Evolutionary conservation across 2,329 filamentous ascomycete genomes (phyloP), one percentile per base, ranked within the genome.

Genomic region (Sporothrix curviconia): DNA sequence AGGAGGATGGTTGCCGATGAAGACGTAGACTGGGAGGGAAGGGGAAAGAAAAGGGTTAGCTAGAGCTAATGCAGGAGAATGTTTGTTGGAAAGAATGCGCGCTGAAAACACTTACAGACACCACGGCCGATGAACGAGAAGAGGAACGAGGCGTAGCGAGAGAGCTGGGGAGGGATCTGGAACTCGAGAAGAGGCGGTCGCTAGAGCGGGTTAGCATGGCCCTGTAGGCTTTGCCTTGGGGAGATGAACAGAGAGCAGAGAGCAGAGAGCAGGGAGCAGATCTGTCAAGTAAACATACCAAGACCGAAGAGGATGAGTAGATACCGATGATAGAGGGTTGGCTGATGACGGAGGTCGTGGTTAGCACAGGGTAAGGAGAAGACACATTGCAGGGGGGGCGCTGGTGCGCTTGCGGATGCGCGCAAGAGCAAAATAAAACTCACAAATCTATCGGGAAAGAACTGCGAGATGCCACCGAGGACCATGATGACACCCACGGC

Each of bases 61-160:
- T 30, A 3, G 30, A 37, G 34, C 5, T 25, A 11, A n/a, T 14
- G 43, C 14, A 24, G 7, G 24, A 49, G 25, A 7, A 17, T 40
- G n/a, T n/a, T n/a, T n/a, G n/a, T n/a, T n/a, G n/a, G n/a, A n/a
- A n/a, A n/a, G n/a, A n/a, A n/a, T n/a, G n/a, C 24, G 32, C 25
- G 17, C 37, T 22, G 36, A 55, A 53, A 30, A 28, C 9, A 47
- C 90, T 76, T 84, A 96, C 92, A 97, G 71, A 90, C 80, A 74
- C 94, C 94, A 70, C 94, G 91, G 61, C 94, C 94, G 65, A 97
- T 76, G 80, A 99, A 97, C 58, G 90, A 95, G 79, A 97, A 97
- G 74, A 97, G 86, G 79, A 99, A 99, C 11, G 90, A 95, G 56
- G 91, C 92, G 78, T 97, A 96, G 75, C 90, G 87, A 59, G 91